Percentiles rank a stretch among this genome's conserved stretches.
These are phyloP conservation scores for Pezicula rhizophila DNA, from an alignment of 2,329 filamentous ascomycete genomes.

Conservation along the genomic window DNA sequence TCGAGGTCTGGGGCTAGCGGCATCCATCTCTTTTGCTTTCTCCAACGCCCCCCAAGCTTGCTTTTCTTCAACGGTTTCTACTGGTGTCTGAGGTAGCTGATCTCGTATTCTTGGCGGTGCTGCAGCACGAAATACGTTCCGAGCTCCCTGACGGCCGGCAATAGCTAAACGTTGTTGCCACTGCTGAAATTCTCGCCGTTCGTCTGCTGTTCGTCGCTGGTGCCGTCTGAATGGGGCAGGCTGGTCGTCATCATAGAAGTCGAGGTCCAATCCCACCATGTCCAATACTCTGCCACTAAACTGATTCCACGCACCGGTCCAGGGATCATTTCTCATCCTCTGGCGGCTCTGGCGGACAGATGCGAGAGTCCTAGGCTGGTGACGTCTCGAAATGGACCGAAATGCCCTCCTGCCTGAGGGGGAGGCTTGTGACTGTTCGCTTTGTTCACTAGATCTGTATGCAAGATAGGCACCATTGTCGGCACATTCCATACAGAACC, in stretches of 20 bases:
- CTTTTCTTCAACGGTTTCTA: slow-evolving; percentile 70
- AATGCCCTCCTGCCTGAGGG: slow-evolving; percentile 16
- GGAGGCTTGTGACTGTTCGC: slow-evolving; percentile 26
- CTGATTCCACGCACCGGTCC: slow-evolving; percentile 79
- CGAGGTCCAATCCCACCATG: slow-evolving; percentile 68
- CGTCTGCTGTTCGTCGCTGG: slow-evolving; percentile 40
- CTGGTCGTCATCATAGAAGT: slow-evolving; percentile 74
- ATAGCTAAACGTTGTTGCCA: slow-evolving; percentile 84
- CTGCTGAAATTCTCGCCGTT: slow-evolving; percentile 54
- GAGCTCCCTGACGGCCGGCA: slow-evolving; percentile 71
- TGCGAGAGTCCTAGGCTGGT: slow-evolving; percentile 47
- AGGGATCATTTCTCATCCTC: slow-evolving; percentile 70
- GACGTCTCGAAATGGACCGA: slow-evolving; percentile 15
- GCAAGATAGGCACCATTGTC: slow-evolving; percentile 32
- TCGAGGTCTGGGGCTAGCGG: slow-evolving; percentile 44
- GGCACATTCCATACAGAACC: slow-evolving; percentile 86
- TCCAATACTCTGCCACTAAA: slow-evolving; percentile 59
- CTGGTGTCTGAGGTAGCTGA: slow-evolving; percentile 42
- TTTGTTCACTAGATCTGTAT: slow-evolving; percentile 22
- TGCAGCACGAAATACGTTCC: slow-evolving; percentile 64
- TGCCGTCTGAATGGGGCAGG: slow-evolving; percentile 47
- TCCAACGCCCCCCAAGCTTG: slow-evolving; percentile 89
- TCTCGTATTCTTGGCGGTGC: slow-evolving; percentile 55
- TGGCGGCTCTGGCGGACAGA: slow-evolving; percentile 48
- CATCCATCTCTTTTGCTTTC: slow-evolving; percentile 67